Evolutionary conservation across 257 asterid species (phyloP).

Genomic region (Solanum paucissectum): DNA sequence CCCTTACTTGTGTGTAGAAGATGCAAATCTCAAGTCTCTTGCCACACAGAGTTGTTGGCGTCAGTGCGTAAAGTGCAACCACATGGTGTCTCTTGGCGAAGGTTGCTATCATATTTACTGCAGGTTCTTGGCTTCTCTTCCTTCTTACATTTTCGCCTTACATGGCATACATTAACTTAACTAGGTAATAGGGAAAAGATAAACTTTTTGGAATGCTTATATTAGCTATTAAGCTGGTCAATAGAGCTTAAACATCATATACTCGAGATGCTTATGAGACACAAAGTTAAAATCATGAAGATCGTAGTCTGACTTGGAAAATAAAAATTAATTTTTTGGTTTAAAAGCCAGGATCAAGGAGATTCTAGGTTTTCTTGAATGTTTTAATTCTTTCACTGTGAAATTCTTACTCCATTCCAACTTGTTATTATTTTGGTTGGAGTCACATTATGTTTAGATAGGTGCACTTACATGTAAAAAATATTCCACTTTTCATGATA

Average conservation of each 20-base stretch:
- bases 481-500: not conserved
- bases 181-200: not conserved
- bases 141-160: not conserved
- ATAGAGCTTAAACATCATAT: not conserved
- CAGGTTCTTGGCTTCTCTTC: not conserved
- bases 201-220: not conserved
- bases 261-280: not conserved
- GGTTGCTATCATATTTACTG: constrained; percentile 16
- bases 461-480: not conserved
- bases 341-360: not conserved
- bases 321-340: not conserved
- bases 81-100: constrained; percentile 12
- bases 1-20: constrained; percentile 1
- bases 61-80: constrained; percentile 15
- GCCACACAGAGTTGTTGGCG: constrained; percentile 10
- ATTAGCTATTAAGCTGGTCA: not conserved
- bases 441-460: not conserved
- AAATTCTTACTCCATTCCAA: not conserved
- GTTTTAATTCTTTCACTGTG: not conserved
- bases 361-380: not conserved
- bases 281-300: not conserved
- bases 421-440: not conserved
- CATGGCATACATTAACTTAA: not conserved
- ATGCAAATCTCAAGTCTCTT: constrained; percentile 8
- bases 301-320: not conserved